A percentile compares a stretch with the other conserved stretches of the same genome.
These are phyloP conservation scores for Trichosporon sp. DNA, from an alignment of 1,284 basidiomycete species.

Conservation along the genomic window DNA sequence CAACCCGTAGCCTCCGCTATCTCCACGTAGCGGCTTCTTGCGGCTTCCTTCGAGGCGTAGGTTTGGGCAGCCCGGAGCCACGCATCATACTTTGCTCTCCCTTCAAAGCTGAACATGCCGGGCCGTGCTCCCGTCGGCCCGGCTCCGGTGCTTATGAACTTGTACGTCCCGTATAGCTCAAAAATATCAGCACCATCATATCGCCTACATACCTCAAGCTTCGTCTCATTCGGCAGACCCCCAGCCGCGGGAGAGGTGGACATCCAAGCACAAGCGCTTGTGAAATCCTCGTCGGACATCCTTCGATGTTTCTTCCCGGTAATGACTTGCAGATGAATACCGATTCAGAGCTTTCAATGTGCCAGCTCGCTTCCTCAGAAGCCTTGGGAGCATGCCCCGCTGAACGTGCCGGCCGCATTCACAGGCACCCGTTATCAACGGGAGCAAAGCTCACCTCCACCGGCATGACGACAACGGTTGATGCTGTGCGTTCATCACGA, in stretches of 20 bases:
- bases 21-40: conserved; percentile 58
- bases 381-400: too few species aligned
- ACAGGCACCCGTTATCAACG: not conserved
- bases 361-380: too few species aligned
- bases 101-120: conserved; percentile 71
- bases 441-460: not conserved
- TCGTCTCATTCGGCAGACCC: conserved; percentile 30
- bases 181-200: not conserved
- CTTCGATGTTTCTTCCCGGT: not conserved
- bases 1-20: conserved; percentile 67
- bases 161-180: conserved; percentile 82
- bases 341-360: too few species aligned
- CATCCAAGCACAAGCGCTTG: conserved; percentile 34
- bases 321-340: not conserved
- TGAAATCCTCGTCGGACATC: conserved; percentile 21
- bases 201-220: conserved; percentile 33
- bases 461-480: not conserved
- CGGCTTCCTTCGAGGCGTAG: conserved; percentile 48
- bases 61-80: conserved; percentile 59
- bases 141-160: conserved; percentile 56
- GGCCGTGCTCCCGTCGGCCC: conserved; percentile 59
- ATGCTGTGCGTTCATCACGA: not conserved
- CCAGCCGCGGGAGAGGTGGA: conserved; percentile 28
- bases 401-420: not conserved
- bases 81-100: conserved; percentile 81